These are phyloP conservation scores for Medakamo hakoo DNA, from an alignment of 139 green algal species.

Conservation along the genomic window DNA sequence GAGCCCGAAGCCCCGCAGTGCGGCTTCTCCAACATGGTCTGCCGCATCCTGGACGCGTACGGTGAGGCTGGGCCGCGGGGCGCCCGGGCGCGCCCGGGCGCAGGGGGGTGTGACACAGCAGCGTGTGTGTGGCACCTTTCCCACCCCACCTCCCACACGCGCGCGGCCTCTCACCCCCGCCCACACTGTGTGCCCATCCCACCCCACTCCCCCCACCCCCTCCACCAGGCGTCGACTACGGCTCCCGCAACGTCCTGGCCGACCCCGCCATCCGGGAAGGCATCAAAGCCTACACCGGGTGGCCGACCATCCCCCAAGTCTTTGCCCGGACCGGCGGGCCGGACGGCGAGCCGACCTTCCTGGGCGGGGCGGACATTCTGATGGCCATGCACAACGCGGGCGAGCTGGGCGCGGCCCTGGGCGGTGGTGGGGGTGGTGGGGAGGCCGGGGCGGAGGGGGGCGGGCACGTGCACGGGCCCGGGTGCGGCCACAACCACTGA, in stretches of 20 bases:
- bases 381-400: neutral
- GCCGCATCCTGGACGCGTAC: slow-evolving; percentile 70
- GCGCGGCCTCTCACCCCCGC: no score
- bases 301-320: slow-evolving; percentile 90
- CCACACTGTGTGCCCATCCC: neutral
- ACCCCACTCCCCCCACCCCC: neutral
- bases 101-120: no score
- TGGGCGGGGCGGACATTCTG: neutral
- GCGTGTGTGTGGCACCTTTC: no score
- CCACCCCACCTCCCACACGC: no score
- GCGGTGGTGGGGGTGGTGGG: no score
- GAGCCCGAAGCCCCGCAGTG: slow-evolving; percentile 61
- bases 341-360: neutral
- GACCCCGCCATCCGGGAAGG: slow-evolving; percentile 69
- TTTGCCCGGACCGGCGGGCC: no score
- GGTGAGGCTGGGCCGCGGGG: no score
- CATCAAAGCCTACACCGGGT: slow-evolving; percentile 84
- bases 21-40: slow-evolving; percentile 84
- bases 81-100: no score
- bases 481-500: no score
- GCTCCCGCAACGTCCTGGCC: slow-evolving; percentile 68
- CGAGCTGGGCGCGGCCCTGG: neutral
- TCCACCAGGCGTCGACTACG: slow-evolving; percentile 54
- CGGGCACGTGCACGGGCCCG: no score
- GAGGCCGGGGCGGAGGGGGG: no score